phyloP scores from a whole-genome alignment of 306 rosid species.

The Acacia melanoxylon region DNA sequence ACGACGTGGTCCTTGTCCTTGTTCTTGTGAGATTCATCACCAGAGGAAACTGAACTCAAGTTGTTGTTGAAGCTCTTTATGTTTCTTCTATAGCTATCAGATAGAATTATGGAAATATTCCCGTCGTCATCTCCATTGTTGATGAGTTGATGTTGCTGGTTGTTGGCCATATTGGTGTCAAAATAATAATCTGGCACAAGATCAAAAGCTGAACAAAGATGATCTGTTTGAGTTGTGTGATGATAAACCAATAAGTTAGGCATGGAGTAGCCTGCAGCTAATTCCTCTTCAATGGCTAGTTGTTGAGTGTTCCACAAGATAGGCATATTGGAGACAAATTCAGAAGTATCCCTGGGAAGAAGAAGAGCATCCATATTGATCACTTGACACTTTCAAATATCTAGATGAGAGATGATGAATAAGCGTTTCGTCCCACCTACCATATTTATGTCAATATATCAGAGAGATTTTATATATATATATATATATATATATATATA shows the following conservation, averaged over 20 bases:
- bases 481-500: neutral
- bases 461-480: neutral
- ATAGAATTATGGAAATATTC: conserved; percentile 51
- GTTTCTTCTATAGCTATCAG: conserved; percentile 44
- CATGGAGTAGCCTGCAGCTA: conserved; percentile 34
- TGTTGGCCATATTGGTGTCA: conserved; percentile 28
- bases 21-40: conserved; percentile 53
- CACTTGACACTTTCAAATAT: neutral
- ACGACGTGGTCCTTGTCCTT: conserved; percentile 17
- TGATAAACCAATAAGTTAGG: conserved; percentile 37
- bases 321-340: conserved; percentile 29
- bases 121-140: conserved; percentile 32
- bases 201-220: conserved; percentile 21
- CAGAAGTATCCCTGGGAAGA: conserved; percentile 58
- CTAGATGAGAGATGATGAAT: conserved; percentile 1
- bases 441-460: neutral
- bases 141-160: conserved; percentile 17
- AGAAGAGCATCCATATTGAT: conserved; percentile 56
- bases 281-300: conserved; percentile 37
- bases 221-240: conserved; percentile 24
- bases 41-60: conserved; percentile 49
- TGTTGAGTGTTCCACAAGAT: conserved; percentile 51
- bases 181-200: conserved; percentile 37
- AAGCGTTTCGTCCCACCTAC: conserved; percentile 24
- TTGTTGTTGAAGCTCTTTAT: conserved; percentile 53